These are phyloP conservation scores for Phytophthora tentaculata DNA, from an alignment of 352 stramenopile genomes.

Conservation along the genomic window DNA sequence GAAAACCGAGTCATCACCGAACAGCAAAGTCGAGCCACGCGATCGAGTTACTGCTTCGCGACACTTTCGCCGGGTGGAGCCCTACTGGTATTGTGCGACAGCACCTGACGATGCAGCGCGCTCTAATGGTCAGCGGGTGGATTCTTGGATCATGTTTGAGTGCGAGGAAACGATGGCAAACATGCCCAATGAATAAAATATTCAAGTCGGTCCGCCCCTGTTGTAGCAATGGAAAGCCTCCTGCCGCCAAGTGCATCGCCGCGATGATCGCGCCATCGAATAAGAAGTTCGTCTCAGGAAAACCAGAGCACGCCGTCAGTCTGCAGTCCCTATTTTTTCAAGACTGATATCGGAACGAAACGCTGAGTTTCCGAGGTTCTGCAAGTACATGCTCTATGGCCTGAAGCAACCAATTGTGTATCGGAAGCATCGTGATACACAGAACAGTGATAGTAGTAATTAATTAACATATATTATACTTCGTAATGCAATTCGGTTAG, in stretches of 20 bases:
- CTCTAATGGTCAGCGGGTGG: constrained; percentile 5
- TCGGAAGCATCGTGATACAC: neutral
- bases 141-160: constrained; percentile 15
- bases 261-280: neutral
- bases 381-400: too few relatives aligned
- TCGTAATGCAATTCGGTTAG: constrained; percentile 29
- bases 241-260: neutral
- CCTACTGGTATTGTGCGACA: constrained; percentile 1
- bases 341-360: neutral
- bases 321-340: too few relatives aligned
- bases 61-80: neutral
- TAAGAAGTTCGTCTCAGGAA: neutral
- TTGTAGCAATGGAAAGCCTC: constrained; percentile 25
- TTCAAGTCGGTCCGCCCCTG: constrained; percentile 21
- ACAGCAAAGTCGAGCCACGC: neutral
- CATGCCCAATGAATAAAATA: constrained; percentile 15
- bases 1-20: too few relatives aligned
- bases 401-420: neutral
- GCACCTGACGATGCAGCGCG: constrained; percentile 10
- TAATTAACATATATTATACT: too few relatives aligned
- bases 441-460: neutral
- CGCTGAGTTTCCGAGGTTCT: neutral
- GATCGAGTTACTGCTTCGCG: neutral
- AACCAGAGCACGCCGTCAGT: neutral
- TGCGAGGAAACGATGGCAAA: constrained; percentile 11